These are phyloP conservation scores for Ceratocystis cubensis DNA, from an alignment of 2,329 filamentous ascomycete genomes.

Conservation along the genomic window DNA sequence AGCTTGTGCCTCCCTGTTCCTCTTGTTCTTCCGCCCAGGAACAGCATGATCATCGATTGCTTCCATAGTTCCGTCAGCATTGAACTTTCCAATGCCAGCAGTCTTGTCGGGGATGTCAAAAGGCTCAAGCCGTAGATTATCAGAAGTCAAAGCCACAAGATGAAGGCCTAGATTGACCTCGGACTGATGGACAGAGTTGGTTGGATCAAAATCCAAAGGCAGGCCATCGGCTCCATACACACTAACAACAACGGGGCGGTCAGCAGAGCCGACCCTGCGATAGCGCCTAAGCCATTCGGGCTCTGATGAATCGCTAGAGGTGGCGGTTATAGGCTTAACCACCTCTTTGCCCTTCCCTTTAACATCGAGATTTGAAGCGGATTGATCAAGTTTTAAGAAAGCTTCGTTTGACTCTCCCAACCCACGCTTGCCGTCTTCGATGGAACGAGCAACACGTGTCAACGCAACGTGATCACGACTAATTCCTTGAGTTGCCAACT, in stretches of 20 bases:
- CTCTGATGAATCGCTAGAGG: neutral
- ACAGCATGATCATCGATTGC: neutral
- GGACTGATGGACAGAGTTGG: neutral
- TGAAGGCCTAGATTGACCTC: conserved; percentile 2
- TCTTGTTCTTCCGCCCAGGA: neutral
- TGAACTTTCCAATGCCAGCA: neutral
- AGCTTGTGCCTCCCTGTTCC: neutral
- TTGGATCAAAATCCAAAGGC: conserved; percentile 14
- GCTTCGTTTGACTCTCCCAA: neutral
- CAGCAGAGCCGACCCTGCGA: neutral
- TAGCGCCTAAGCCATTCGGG: conserved; percentile 18
- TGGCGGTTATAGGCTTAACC: conserved; percentile 1
- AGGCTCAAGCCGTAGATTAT: conserved; percentile 8
- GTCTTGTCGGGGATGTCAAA: conserved; percentile 2
- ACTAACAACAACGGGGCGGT: conserved; percentile 11
- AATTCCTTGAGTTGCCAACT: conserved; percentile 19
- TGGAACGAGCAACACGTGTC: conserved; percentile 8
- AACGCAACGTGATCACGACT: conserved; percentile 5
- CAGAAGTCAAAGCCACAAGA: conserved; percentile 12
- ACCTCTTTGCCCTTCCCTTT: conserved; percentile 5
- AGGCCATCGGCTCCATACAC: conserved; percentile 11
- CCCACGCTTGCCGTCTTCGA: neutral
- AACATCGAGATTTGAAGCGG: neutral
- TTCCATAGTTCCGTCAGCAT: neutral
- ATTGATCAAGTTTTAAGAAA: neutral